These are phyloP conservation scores for Warburgia ugandensis DNA, from an alignment of 164 flowering plant species.

Conservation along the genomic window DNA sequence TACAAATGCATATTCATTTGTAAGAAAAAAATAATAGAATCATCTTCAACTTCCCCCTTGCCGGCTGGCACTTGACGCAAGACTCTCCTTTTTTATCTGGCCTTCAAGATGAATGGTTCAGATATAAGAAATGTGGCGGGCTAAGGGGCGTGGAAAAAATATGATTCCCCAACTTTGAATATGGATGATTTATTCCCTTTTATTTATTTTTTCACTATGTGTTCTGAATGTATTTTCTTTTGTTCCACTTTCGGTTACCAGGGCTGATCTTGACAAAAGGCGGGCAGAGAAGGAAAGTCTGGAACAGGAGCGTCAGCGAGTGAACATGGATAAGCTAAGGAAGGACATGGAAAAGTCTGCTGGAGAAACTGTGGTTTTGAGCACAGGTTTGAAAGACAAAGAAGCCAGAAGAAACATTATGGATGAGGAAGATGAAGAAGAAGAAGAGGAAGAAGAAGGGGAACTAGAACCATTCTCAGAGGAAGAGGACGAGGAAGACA, in stretches of 20 bases:
- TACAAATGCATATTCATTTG: too few species aligned
- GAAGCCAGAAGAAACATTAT: constrained; percentile 15
- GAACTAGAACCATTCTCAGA: constrained; percentile 23
- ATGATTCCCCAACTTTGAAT: background rate
- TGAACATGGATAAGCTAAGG: constrained; percentile 78
- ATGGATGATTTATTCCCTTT: background rate
- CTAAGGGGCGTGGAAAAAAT: too few species aligned
- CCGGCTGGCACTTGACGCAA: too few species aligned
- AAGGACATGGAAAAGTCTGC: constrained; percentile 71
- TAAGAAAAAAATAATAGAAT: too few species aligned
- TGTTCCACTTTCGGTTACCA: constrained; percentile 14
- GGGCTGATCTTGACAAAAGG: constrained; percentile 92
- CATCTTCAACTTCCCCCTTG: too few species aligned
- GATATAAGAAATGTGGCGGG: too few species aligned
- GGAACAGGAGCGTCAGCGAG: constrained; percentile 65
- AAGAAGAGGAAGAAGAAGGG: constrained; percentile 42
- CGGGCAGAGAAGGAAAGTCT: constrained; percentile 70
- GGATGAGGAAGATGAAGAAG: constrained; percentile 49
- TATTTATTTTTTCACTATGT: too few species aligned
- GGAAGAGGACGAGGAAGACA: constrained; percentile 44
- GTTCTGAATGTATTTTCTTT: background rate
- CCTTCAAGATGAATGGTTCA: too few species aligned
- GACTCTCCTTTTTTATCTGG: too few species aligned
- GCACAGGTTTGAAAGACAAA: constrained; percentile 74
- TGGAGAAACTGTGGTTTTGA: constrained; percentile 73